Evolutionary conservation across 148 eudicot species (phyloP).

Genomic region (Limonium bicolor): DNA sequence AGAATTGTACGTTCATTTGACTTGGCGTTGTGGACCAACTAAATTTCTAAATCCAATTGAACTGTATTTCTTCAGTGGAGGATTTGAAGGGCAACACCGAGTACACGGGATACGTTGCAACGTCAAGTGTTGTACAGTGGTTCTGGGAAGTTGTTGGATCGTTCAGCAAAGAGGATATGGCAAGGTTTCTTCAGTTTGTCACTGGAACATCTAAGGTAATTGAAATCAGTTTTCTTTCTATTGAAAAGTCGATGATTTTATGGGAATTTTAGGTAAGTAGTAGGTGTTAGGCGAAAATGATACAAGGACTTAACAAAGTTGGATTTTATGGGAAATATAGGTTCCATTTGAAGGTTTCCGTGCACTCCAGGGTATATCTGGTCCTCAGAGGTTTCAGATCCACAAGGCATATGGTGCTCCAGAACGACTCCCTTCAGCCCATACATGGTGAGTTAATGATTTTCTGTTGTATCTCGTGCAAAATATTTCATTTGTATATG

Average conservation of each 20-base stretch:
- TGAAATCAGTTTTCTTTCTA: neutral
- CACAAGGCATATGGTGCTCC: constrained; percentile 99
- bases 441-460: constrained; percentile 61
- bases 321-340: no score
- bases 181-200: constrained; percentile 83
- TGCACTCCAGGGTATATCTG: constrained; percentile 96
- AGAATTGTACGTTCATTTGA: no score
- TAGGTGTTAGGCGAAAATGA: no score
- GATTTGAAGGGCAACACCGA: constrained; percentile 94
- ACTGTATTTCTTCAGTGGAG: constrained; percentile 43
- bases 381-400: constrained; percentile 92
- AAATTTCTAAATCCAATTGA: constrained; percentile 1
- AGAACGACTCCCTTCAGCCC: constrained; percentile 96
- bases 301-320: no score
- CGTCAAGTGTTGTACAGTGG: constrained; percentile 79
- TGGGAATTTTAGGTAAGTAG: no score
- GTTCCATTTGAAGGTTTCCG: constrained; percentile 94
- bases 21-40: no score
- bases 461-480: neutral
- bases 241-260: no score
- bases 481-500: neutral
- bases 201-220: constrained; percentile 97
- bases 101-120: constrained; percentile 76
- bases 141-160: constrained; percentile 91
- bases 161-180: constrained; percentile 94